phyloP scores from a whole-genome alignment of 2,329 filamentous ascomycete genomes.

The Fusarium concolor region DNA sequence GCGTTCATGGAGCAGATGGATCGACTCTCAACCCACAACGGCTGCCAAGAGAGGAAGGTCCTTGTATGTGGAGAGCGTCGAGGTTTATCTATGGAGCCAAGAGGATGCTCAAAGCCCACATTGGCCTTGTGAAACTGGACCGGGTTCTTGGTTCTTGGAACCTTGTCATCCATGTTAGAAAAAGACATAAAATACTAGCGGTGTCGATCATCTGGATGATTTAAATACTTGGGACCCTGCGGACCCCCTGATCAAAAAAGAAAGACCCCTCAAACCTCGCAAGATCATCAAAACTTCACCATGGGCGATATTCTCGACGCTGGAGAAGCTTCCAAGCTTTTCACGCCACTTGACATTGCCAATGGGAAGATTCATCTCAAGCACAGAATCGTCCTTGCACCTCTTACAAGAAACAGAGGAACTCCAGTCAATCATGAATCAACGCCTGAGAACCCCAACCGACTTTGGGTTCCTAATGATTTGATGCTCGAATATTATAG shows the following conservation, averaged over 20 bases:
- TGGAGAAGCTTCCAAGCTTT: constrained; percentile 42
- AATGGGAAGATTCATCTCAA: constrained; percentile 59
- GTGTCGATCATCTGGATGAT: background rate
- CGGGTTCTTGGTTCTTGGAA: background rate
- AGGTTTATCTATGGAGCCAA: background rate
- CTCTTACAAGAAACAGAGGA: constrained; percentile 65
- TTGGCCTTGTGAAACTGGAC: background rate
- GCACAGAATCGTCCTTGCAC: constrained; percentile 64
- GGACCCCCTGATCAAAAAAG: background rate
- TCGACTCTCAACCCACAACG: background rate
- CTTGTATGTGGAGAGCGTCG: background rate
- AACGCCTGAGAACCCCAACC: constrained; percentile 60
- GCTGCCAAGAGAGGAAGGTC: background rate
- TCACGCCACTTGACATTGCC: constrained; percentile 52
- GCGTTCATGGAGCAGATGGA: background rate
- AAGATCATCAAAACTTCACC: background rate
- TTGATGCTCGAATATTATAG: constrained; percentile 57
- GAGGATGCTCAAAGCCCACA: background rate
- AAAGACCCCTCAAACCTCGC: background rate
- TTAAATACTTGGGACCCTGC: constrained; percentile 4
- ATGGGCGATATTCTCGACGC: constrained; percentile 30
- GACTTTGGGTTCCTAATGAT: constrained; percentile 54
- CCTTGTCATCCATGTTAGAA: background rate
- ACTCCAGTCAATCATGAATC: constrained; percentile 56
- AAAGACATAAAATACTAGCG: background rate